Evolutionary conservation across 2,329 filamentous ascomycete genomes (phyloP).

Genomic region (Myrmaecium sp.): DNA sequence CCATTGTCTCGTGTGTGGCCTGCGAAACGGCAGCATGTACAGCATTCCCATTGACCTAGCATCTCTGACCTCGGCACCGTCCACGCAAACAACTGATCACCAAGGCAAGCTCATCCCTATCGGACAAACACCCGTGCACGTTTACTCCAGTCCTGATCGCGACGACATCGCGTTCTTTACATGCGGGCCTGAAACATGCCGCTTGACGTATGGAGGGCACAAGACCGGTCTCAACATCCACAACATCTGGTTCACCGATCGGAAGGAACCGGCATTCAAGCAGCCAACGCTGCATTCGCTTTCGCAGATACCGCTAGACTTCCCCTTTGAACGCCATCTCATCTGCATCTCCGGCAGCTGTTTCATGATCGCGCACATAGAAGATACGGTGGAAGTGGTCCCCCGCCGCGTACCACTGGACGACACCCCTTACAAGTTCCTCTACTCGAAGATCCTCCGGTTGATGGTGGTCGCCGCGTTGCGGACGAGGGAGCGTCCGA

Average conservation of each 20-base stretch:
- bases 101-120: too few species aligned
- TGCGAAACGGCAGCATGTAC: conserved; percentile 15
- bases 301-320: conserved; percentile 15
- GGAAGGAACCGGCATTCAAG: conserved; percentile 11
- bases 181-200: conserved; percentile 22
- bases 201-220: conserved; percentile 10
- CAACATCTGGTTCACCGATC: conserved; percentile 21
- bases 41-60: conserved; percentile 6
- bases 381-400: conserved; percentile 23
- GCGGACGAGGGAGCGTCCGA: too few species aligned
- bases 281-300: conserved; percentile 16
- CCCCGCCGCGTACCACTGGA: conserved; percentile 22
- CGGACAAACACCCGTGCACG: too few species aligned
- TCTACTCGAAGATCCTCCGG: conserved; percentile 19
- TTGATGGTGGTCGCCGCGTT: conserved; percentile 2
- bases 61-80: not conserved
- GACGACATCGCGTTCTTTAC: conserved; percentile 12
- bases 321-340: conserved; percentile 25
- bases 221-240: conserved; percentile 10
- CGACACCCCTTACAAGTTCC: conserved; percentile 24
- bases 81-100: conserved; percentile 3
- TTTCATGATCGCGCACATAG: conserved; percentile 31
- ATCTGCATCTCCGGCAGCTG: conserved; percentile 31
- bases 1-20: conserved; percentile 16
- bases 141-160: too few species aligned